phyloP scores from a whole-genome alignment of 768 basidiomycete genomes.

The Lactifluus volemus region DNA sequence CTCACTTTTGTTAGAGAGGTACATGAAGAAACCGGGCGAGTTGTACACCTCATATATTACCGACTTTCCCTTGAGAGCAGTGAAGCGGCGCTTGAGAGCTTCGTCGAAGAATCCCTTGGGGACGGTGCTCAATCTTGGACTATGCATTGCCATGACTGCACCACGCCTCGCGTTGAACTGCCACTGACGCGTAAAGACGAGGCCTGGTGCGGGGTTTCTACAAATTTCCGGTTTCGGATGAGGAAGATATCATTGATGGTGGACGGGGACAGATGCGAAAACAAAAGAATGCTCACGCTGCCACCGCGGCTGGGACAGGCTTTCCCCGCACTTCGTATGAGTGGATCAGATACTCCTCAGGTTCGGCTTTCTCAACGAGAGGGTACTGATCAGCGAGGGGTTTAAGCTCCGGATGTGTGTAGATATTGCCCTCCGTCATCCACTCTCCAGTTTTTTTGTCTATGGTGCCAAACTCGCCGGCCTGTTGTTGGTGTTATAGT shows the following conservation, averaged over 20 bases:
- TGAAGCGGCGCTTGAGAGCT: background rate
- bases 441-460: background rate
- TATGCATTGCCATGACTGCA: constrained; percentile 9
- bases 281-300: background rate
- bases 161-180: constrained; percentile 5
- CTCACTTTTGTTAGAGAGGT: constrained; percentile 6
- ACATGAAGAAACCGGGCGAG: constrained; percentile 9
- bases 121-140: background rate
- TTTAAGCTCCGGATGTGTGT: background rate
- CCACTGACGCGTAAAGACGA: constrained; percentile 1
- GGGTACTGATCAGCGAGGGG: background rate
- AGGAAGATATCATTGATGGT: background rate
- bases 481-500: background rate
- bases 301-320: background rate
- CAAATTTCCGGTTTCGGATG: background rate
- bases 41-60: background rate
- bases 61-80: background rate
- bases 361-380: background rate
- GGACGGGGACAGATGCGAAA: background rate
- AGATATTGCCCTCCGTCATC: constrained; percentile 8
- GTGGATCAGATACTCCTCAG: constrained; percentile 1
- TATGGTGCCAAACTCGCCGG: constrained; percentile 7
- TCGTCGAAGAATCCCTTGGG: background rate
- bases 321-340: constrained; percentile 1
- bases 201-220: background rate